Conservation (phyloP, 75 land plant genomes). For the Larix kaempferi region DNA sequence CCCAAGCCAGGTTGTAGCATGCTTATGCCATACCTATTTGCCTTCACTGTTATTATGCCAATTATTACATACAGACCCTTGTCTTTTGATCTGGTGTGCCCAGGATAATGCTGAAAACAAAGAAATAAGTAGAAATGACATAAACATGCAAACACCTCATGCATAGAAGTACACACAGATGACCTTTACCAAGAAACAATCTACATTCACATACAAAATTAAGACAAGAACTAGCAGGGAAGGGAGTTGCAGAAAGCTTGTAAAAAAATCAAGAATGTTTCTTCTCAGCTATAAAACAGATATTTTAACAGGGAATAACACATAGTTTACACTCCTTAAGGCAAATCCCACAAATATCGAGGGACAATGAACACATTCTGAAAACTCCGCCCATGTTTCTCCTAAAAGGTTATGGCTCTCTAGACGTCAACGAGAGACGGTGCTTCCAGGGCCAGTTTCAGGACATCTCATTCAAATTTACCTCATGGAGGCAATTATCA, state of each 20-base stretch:
- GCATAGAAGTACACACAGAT: background rate
- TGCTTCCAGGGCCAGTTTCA: too few species aligned
- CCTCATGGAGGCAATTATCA: too few species aligned
- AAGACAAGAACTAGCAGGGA: too few species aligned
- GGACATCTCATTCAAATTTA: too few species aligned
- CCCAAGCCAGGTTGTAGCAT: background rate
- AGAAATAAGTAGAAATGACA: background rate
- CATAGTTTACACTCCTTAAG: too few species aligned
- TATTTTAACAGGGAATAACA: too few species aligned
- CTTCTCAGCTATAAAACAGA: too few species aligned
- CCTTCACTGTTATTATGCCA: background rate
- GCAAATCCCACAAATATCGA: background rate
- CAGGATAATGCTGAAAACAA: background rate
- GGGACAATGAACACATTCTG: background rate
- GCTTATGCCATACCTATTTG: background rate
- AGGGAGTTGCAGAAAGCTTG: too few species aligned
- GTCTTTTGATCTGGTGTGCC: background rate
- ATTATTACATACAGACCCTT: background rate
- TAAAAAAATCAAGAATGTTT: too few species aligned
- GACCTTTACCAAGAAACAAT: too few species aligned
- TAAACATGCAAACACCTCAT: background rate
- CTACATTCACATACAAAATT: too few species aligned
- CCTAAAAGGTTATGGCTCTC: background rate
- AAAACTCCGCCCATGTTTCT: background rate
- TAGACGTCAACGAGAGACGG: too few species aligned